Base-by-base conservation (phyloP, 768 basidiomycete species). In the Podaxis pistillaris region DNA sequence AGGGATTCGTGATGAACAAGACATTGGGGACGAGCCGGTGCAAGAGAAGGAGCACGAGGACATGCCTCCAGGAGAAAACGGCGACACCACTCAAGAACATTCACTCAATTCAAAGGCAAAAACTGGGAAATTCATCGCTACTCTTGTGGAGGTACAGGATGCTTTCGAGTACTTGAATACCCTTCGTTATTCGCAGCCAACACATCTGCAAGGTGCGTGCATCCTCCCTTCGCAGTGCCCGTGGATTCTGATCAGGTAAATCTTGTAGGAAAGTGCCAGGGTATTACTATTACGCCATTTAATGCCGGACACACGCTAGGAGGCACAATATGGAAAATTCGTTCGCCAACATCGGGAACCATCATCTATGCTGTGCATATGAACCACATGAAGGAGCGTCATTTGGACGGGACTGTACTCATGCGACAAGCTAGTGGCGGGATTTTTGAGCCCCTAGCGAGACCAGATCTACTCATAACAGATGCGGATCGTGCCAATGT, bases 251-350 rank as follows among this genome's bases (percentile, higher is more conserved):
- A 41, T 26, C 46, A 26, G 46, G 33, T 37, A 19, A 17, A 30
- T 46, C 4, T 47, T 64, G 37, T 70, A 91, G 92, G 94, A 56
- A 93, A 94, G 79, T 93, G 92, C 69, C 91, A 95, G 72, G 93
- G 93, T 17, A 78, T 96, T 69, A 96, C 94, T 1, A 92, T 99
- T 65, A 96, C 95, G 17, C 94, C 97, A 1, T 97, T 95, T 75
- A 90, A 92, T 68, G 91, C 94, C 12, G 97, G 96, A 0, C 96
- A 98, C 73, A 93, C 93, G 0, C 83, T 99, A 15, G 97, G 97
- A 64, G 97, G 96, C 49, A 94, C 96, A 4, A 91, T 99, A 65
- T 98, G 95, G 95, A 98, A 98, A 72, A 91, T 99, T 64, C 88
- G 97, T n/a, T 98, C 96, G 0, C 95, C 97, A 1, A 94, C 95